Base-by-base conservation (phyloP, 257 asterid genomes). In the Nyctanthes arbortristis region DNA sequence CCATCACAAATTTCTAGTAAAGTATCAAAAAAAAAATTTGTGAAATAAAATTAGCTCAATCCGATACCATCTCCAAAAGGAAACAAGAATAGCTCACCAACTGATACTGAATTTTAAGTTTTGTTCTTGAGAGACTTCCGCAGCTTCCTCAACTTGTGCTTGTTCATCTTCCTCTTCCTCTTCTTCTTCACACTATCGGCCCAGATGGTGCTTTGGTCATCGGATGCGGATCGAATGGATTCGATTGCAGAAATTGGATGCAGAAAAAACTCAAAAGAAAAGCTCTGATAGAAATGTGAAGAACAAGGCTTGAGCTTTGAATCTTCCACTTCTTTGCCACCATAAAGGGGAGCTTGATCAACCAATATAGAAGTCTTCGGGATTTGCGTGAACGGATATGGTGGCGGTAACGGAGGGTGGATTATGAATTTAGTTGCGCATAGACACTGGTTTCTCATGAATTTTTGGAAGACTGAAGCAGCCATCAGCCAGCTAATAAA, bases 41-140 rank as follows among this genome's bases (percentile, higher is more conserved):
- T 43, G 20, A 43, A 16, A 18, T 25, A 47, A 47, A 49, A 18
- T 49, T 7, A 49, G 14, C 14, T 8, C 31, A 52, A 16, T 52
- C 24, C 29, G 10, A 22, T 52, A 6, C 30, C 8, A 52, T 20
- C 59, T 5, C 14, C n/a, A 39, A 6, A n/a, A n/a, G n/a, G 59
- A 24, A 74, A 33, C 64, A 47, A 24, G 34, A 69, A 8, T 13
- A 33, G 54, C 79, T 76, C 79, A 73, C 80, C 78, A 4, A 32
- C n/a, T 5, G 30, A 40, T 68, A 37, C 73, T 43, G 43, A 72
- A 65, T 7, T 81, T 84, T n/a, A 82, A 0, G 91, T 79, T 70
- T 87, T 89, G 83, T 80, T 88, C 77, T 90, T 79, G 71, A 74
- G 75, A 32, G 79, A 82, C 84, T 87, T 91, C 73, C 91, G 82